A percentile compares a stretch with the other conserved stretches of the same genome.
phyloP scores from a whole-genome alignment of 2,329 filamentous ascomycete species.

The Diaporthe nobilis region DNA sequence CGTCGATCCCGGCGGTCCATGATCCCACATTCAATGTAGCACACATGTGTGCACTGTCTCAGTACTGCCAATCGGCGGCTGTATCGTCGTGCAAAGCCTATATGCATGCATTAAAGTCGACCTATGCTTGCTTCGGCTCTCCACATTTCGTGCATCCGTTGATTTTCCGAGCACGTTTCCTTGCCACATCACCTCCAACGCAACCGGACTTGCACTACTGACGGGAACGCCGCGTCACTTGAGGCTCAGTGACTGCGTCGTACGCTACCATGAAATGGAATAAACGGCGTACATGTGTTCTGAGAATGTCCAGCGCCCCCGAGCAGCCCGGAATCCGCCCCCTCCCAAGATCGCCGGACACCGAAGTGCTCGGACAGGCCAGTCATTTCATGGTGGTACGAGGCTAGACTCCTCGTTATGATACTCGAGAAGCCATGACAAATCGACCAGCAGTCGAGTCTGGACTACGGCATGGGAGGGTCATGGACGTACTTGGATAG shows the following conservation, averaged over 20 bases:
- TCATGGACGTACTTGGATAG: background rate
- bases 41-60: conserved; percentile 22
- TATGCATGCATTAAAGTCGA: conserved; percentile 20
- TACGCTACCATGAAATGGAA: background rate
- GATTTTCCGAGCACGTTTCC: background rate
- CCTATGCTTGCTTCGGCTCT: conserved; percentile 18
- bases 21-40: conserved; percentile 24
- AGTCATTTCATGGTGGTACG: background rate
- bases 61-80: conserved; percentile 3
- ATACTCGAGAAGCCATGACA: background rate
- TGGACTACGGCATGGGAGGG: background rate
- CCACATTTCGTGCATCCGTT: conserved; percentile 16
- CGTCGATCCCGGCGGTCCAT: conserved; percentile 9
- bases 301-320: background rate
- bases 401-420: background rate
- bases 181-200: conserved; percentile 18
- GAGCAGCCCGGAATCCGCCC: background rate
- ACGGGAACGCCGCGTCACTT: conserved; percentile 13
- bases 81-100: conserved; percentile 1
- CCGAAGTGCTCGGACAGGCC: background rate
- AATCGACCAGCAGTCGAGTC: background rate
- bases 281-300: background rate
- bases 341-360: background rate
- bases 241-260: background rate
- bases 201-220: background rate